These are phyloP conservation scores for Taiozyma onychis DNA, from an alignment of 1,139 yeast genomes.

Conservation along the genomic window DNA sequence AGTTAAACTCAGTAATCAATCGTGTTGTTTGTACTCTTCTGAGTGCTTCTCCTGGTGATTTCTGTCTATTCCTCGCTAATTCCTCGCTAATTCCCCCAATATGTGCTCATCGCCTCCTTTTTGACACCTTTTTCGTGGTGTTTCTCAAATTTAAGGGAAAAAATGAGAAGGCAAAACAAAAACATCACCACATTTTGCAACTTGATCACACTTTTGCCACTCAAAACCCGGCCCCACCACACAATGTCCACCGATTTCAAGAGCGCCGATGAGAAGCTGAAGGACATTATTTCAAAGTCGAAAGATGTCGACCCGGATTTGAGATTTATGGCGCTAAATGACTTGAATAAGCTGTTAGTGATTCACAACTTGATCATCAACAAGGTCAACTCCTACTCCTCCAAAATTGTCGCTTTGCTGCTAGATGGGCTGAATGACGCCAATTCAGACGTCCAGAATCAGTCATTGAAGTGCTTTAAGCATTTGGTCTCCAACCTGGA, in stretches of 20 bases:
- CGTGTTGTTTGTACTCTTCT: too few species aligned
- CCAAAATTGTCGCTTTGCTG: slow-evolving; percentile 41
- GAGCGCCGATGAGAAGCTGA: slow-evolving; percentile 44
- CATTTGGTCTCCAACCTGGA: slow-evolving; percentile 32
- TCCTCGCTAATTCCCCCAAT: too few species aligned
- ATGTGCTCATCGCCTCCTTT: too few species aligned
- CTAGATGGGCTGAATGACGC: slow-evolving; percentile 54
- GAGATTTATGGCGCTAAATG: slow-evolving; percentile 83
- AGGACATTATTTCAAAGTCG: slow-evolving; percentile 53
- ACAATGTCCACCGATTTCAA: slow-evolving; percentile 40
- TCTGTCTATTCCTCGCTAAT: too few species aligned
- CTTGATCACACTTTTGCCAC: not conserved
- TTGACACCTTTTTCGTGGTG: too few species aligned
- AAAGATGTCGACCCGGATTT: slow-evolving; percentile 75
- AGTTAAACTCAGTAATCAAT: not conserved
- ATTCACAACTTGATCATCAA: slow-evolving; percentile 28
- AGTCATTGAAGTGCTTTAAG: slow-evolving; percentile 59
- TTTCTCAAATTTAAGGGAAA: too few species aligned
- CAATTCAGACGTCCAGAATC: slow-evolving; percentile 73
- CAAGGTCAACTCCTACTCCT: slow-evolving; percentile 25
- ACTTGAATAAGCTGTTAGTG: slow-evolving; percentile 48
- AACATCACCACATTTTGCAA: not conserved
- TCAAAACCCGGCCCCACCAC: not conserved
- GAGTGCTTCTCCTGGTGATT: too few species aligned
- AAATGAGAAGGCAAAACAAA: not conserved